Conservation (phyloP, 2,329 filamentous ascomycete genomes). For the Nothophoma quercina region DNA sequence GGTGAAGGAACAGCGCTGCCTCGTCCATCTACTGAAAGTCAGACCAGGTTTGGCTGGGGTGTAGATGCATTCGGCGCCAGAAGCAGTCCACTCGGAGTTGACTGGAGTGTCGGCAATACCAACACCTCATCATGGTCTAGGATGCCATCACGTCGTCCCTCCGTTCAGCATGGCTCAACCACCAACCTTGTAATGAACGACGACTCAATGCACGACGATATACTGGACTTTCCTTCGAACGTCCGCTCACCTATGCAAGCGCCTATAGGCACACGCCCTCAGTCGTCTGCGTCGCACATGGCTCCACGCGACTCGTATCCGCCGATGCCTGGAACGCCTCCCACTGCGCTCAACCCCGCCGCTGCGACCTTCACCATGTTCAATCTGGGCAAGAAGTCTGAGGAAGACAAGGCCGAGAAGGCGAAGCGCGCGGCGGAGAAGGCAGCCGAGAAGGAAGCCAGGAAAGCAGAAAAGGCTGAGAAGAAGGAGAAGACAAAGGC, state of each 20-base stretch:
- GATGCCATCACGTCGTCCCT: conserved; percentile 80
- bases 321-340: conserved; percentile 53
- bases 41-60: conserved; percentile 49
- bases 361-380: conserved; percentile 80
- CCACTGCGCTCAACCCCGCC: conserved; percentile 75
- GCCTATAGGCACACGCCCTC: conserved; percentile 81
- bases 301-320: conserved; percentile 22
- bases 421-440: conserved; percentile 41
- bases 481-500: conserved; percentile 50
- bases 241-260: conserved; percentile 64
- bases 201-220: conserved; percentile 58
- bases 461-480: conserved; percentile 42
- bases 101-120: conserved; percentile 48
- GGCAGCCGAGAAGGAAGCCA: conserved; percentile 49
- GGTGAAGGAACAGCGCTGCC: conserved; percentile 45
- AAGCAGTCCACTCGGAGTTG: conserved; percentile 53
- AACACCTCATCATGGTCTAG: conserved; percentile 69
- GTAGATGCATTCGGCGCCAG: conserved; percentile 49
- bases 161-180: conserved; percentile 77
- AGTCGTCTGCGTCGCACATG: conserved; percentile 61
- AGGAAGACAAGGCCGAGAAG: conserved; percentile 45
- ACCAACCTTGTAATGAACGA: conserved; percentile 64
- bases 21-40: conserved; percentile 49
- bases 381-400: conserved; percentile 38
- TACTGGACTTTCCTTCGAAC: conserved; percentile 57